These are phyloP conservation scores for Cladophialophora yegresii DNA, from an alignment of 2,329 filamentous ascomycete genomes.

Conservation along the genomic window DNA sequence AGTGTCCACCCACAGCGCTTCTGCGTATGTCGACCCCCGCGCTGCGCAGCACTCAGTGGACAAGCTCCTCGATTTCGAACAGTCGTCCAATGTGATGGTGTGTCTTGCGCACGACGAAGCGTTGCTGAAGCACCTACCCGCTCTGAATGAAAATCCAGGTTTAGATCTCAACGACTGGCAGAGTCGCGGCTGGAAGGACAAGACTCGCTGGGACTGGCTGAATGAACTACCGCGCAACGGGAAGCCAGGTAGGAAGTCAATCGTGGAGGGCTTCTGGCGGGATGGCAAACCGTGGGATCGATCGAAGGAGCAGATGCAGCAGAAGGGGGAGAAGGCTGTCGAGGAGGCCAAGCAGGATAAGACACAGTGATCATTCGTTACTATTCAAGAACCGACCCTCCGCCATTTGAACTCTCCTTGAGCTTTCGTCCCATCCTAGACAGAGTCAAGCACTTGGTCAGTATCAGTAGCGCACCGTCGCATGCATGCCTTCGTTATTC, in stretches of 20 bases:
- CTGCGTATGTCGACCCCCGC: conserved; percentile 33
- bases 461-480: neutral
- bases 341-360: neutral
- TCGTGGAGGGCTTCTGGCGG: conserved; percentile 27
- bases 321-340: neutral
- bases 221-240: conserved; percentile 23
- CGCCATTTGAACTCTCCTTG: conserved; percentile 28
- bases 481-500: neutral
- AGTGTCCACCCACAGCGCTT: conserved; percentile 18
- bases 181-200: conserved; percentile 35
- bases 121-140: conserved; percentile 36
- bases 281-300: conserved; percentile 24
- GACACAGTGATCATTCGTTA: neutral
- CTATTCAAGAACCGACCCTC: conserved; percentile 22
- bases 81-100: conserved; percentile 36
- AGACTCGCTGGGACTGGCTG: conserved; percentile 25
- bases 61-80: conserved; percentile 38
- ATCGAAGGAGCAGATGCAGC: conserved; percentile 2
- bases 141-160: conserved; percentile 33
- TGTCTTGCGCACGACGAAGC: conserved; percentile 39
- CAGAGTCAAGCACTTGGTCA: neutral
- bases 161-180: conserved; percentile 36
- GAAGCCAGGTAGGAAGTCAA: conserved; percentile 15
- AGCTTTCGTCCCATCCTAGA: conserved; percentile 24
- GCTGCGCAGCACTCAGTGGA: conserved; percentile 36